Evolutionary conservation across 352 stramenopile species (phyloP).

Genomic region (Phytophthora hybrid): DNA sequence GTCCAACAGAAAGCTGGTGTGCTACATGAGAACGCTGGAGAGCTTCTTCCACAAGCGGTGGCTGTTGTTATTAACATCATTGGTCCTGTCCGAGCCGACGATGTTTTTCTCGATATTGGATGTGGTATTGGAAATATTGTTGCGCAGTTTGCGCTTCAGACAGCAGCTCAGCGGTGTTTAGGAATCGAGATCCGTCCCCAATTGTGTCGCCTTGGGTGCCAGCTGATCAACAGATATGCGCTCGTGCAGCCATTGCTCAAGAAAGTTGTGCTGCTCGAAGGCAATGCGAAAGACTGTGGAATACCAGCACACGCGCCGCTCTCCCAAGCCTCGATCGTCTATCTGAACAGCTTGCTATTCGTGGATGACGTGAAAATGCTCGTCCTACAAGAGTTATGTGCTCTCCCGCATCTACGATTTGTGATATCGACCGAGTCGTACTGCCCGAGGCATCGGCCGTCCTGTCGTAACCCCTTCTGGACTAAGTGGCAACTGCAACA

Average conservation of each 20-base stretch:
- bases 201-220: not conserved
- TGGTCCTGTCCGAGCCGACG: not conserved
- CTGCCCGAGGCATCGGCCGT: slow-evolving; percentile 12
- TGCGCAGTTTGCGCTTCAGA: slow-evolving; percentile 10
- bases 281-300: slow-evolving; percentile 5
- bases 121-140: slow-evolving; percentile 9
- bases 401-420: slow-evolving; percentile 13
- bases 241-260: slow-evolving; percentile 16
- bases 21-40: slow-evolving; percentile 10
- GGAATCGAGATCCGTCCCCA: slow-evolving; percentile 14
- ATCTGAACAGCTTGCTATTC: slow-evolving; percentile 17
- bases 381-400: slow-evolving; percentile 11
- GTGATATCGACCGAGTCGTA: slow-evolving; percentile 13
- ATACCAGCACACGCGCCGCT: not conserved
- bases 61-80: not conserved
- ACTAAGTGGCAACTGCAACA: slow-evolving; percentile 2
- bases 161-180: not conserved
- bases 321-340: slow-evolving; percentile 13
- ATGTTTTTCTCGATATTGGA: slow-evolving; percentile 16
- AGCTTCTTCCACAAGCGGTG: slow-evolving; percentile 9
- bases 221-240: slow-evolving; percentile 5
- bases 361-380: slow-evolving; percentile 10
- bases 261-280: slow-evolving; percentile 3
- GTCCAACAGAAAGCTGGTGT: slow-evolving; percentile 12
- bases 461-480: slow-evolving; percentile 4